A percentile compares a stretch with the other conserved stretches of the same genome.
Conservation (phyloP, 2,329 filamentous ascomycete genomes). For the Xylaria arbuscula region DNA sequence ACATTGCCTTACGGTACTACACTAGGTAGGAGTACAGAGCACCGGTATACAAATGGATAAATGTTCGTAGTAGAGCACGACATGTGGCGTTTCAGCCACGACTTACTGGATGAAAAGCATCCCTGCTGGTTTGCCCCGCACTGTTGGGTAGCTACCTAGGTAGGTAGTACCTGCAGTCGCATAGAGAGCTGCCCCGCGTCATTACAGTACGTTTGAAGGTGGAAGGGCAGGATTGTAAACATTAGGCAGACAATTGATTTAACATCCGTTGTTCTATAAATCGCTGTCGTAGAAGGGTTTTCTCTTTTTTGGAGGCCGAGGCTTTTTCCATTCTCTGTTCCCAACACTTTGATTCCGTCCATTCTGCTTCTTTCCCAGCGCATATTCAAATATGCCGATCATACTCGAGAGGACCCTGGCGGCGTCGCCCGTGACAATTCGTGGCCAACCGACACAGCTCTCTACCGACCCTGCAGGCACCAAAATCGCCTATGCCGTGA, state of each 20-base stretch:
- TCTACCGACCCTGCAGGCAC: conserved; percentile 90
- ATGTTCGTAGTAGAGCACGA: conserved; percentile 4
- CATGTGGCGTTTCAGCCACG: conserved; percentile 45
- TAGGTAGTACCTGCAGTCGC: conserved; percentile 21
- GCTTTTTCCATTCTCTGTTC: conserved; percentile 19
- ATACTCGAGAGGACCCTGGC: conserved; percentile 79
- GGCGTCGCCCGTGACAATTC: conserved; percentile 82
- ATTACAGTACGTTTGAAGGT: conserved; percentile 24
- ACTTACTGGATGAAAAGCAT: conserved; percentile 2
- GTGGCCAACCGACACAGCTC: conserved; percentile 89
- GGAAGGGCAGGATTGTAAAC: conserved; percentile 5
- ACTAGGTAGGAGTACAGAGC: no score
- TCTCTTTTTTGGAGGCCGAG: neutral
- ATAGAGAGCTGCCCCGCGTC: conserved; percentile 28
- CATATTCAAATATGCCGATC: conserved; percentile 59
- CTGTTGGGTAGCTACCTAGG: no score
- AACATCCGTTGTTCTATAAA: conserved; percentile 2
- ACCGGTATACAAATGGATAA: neutral
- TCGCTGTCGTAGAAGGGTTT: neutral
- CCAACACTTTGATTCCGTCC: neutral
- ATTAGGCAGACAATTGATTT: conserved; percentile 20
- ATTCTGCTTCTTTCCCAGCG: neutral
- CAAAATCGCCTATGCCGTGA: conserved; percentile 90
- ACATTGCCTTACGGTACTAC: neutral
- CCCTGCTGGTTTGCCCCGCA: no score